These are phyloP conservation scores for Beta corolliflora DNA, from an alignment of 179 eudicot species.

Conservation along the genomic window DNA sequence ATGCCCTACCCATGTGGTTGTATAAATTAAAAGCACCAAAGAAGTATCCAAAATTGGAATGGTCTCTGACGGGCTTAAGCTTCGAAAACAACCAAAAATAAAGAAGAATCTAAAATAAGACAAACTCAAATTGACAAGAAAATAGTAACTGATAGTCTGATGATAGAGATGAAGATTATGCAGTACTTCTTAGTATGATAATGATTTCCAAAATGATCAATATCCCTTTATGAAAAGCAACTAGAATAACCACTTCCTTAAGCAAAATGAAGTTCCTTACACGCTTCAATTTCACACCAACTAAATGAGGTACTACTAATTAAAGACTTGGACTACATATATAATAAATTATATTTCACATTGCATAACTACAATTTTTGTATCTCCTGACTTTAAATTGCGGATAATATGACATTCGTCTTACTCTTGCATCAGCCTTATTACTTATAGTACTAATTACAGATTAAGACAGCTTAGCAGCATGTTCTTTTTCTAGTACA, in stretches of 20 bases:
- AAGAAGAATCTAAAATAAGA: constrained; percentile 20
- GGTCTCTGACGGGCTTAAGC: constrained; percentile 20
- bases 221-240: constrained; percentile 16
- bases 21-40: constrained; percentile 22
- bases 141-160: not conserved
- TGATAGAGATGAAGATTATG: not conserved
- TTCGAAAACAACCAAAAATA: constrained; percentile 9
- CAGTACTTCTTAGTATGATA: not conserved
- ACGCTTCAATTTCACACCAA: constrained; percentile 17
- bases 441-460: not conserved
- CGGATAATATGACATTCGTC: not conserved
- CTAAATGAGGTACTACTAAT: constrained; percentile 8
- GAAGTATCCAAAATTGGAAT: constrained; percentile 13
- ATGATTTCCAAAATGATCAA: not conserved
- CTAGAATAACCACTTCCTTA: constrained; percentile 19
- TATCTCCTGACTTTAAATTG: not conserved
- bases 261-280: constrained; percentile 16
- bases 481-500: not conserved
- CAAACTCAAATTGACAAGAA: constrained; percentile 24
- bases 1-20: constrained; percentile 25
- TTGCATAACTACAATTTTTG: not conserved
- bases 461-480: not conserved
- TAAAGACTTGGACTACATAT: not conserved
- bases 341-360: not conserved
- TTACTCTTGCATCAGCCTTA: constrained; percentile 6